phyloP scores from a whole-genome alignment of 2,329 filamentous ascomycete genomes.

The Exophiala sideris region DNA sequence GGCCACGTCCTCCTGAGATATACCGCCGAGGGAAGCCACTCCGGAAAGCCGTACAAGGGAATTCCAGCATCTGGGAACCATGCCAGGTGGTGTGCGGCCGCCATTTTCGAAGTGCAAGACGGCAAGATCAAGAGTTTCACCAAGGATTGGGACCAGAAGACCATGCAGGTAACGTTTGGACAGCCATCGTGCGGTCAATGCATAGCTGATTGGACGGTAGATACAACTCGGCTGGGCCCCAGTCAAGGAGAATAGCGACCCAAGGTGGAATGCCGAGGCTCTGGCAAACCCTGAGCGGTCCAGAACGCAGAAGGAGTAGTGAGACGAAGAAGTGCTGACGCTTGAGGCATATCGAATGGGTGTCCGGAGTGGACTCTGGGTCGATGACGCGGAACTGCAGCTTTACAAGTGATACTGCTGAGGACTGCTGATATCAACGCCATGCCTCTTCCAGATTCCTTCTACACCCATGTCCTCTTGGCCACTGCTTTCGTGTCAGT shows the following conservation, averaged over 20 bases:
- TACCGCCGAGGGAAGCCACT: conserved; percentile 38
- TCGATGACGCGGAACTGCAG: neutral
- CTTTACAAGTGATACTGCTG: conserved; percentile 36
- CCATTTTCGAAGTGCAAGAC: conserved; percentile 38
- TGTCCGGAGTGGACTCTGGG: too few species aligned
- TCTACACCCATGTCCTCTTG: conserved; percentile 39
- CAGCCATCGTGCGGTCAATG: neutral
- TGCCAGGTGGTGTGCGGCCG: conserved; percentile 38
- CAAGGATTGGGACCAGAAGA: conserved; percentile 38
- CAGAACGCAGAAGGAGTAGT: conserved; percentile 12
- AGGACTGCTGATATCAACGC: conserved; percentile 31
- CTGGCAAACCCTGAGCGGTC: conserved; percentile 23
- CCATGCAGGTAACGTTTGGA: conserved; percentile 23
- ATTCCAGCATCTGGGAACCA: conserved; percentile 34
- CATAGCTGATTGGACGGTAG: conserved; percentile 3
- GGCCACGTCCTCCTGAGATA: conserved; percentile 37
- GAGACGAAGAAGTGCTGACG: neutral
- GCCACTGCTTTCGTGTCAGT: conserved; percentile 31
- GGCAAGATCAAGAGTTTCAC: conserved; percentile 38
- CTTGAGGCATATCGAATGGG: too few species aligned
- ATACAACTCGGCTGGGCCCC: conserved; percentile 29
- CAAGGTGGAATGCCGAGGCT: conserved; percentile 26
- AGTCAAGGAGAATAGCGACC: conserved; percentile 23
- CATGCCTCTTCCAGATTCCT: conserved; percentile 35
- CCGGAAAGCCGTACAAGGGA: conserved; percentile 36